Conservation (phyloP, 352 stramenopile genomes). For the Phytophthora ramorum region DNA sequence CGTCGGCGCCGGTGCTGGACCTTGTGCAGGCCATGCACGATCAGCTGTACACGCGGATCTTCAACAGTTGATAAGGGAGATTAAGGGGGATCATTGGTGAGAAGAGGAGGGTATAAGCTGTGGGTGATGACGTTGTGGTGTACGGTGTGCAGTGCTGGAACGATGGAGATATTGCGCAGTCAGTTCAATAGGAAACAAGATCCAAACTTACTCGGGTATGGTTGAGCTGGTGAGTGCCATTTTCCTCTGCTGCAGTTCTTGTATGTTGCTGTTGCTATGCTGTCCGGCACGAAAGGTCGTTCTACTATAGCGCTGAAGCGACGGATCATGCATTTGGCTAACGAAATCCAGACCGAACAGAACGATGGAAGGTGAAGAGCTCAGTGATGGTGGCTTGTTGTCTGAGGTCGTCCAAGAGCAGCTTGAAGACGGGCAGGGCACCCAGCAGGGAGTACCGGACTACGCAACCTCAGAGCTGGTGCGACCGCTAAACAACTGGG, state of each 20-base stretch:
- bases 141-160: background rate
- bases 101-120: background rate
- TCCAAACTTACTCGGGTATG: background rate
- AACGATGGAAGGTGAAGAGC: constrained; percentile 18
- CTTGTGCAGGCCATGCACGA: constrained; percentile 87
- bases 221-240: background rate
- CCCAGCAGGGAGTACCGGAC: constrained; percentile 9
- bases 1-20: constrained; percentile 79
- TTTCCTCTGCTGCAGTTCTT: background rate
- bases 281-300: constrained; percentile 14
- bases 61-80: constrained; percentile 63
- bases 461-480: constrained; percentile 50
- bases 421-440: constrained; percentile 6
- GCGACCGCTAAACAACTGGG: constrained; percentile 62
- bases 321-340: constrained; percentile 8
- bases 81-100: no score
- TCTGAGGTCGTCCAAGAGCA: constrained; percentile 3
- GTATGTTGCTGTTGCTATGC: background rate
- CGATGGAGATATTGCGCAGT: background rate
- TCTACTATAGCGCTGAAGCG: constrained; percentile 1
- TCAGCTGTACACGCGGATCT: constrained; percentile 90
- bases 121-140: background rate
- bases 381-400: constrained; percentile 4
- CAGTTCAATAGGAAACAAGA: constrained; percentile 12
- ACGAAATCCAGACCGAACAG: background rate